Evolutionary conservation across 306 rosid species (phyloP), one percentile per base, ranked within the genome.

Genomic region (Prinsepia uniflora): DNA sequence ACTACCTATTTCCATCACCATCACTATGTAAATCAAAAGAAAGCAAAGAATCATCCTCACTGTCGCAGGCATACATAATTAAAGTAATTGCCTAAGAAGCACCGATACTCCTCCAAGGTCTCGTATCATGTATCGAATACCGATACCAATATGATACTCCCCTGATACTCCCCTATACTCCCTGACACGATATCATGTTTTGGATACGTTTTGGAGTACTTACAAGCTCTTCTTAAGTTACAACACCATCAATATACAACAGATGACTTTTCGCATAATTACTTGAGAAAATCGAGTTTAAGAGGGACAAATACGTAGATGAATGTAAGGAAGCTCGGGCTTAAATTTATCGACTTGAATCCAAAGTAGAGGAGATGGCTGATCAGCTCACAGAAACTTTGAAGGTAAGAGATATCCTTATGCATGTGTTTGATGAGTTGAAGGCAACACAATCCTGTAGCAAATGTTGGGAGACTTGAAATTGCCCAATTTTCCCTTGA

Each of bases 1-100:
- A 80, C 20, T 47, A 89, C 99, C 95, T 91, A 74, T 71, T 86
- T 69, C 99, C 99, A 36, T 72, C 84, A 75, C 99, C 97, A 78
- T 94, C 96, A 78, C 97, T 91, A 71, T 91, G 92, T 82, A 91
- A 71, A 76, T 94, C 97, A 77, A 94, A 94, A 78, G 89, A 79
- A 68, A 87, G 88, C 59, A 94, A 83, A 68, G 94, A 94, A 76
- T 94, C 99, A 68, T 91, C 97, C 75, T 91, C 96, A 50, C 73
- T 81, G 73, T 81, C 62, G 73, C 97, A 89, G 53, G 97, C 92
- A 97, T 94, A 83, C 70, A 81, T 73, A 64, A 71, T 57, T 65
- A 77, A 52, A 68, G 73, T n/a, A n/a, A n/a, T n/a, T n/a, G n/a
- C n/a, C n/a, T n/a, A n/a, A n/a, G n/a, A n/a, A n/a, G n/a, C n/a